Base-by-base conservation (phyloP, 2,329 filamentous ascomycete species). In the Aspergillus aculeatinus region DNA sequence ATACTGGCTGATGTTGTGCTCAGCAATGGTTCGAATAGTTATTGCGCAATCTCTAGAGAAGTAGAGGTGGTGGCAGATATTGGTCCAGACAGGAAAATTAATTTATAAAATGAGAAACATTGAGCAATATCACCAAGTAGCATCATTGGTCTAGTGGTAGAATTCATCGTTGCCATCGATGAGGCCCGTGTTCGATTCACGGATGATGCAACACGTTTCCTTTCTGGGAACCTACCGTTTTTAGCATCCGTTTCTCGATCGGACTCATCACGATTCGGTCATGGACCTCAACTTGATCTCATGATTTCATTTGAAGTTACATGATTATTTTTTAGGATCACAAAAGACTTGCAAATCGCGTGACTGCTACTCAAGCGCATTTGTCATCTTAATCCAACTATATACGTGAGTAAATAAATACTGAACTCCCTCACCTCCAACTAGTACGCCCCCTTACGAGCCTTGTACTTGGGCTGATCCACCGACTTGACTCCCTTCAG, bases 381-480 rank as follows among this genome's bases (percentile, higher is more conserved):
- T 2, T n/a, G 16, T 52, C 3, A n/a, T 12, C 5, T 19, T 7
- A 29, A 1, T 11, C 5, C 12, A 23, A n/a, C 7, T 6, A n/a
- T 51, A 16, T 19, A 44, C 14, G 48, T n/a, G 14, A 21, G 14
- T 33, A 33, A 35, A 52, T 33, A 33, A 35, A 52, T 53, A 4
- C 11, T 35, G 1, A 44, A 44, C 4, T 19, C 16, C 14, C 39
- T 4, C 3, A 5, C 16, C 12, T 27, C 44, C 48, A 52, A 23
- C 56, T 68, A 87, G 65, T 87, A 87, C 5, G 81, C 82, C 0
- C 77, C 81, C 31, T 71, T 64, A n/a, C 85, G 79, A 63, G 68
- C 66, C 44, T 69, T 67, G 68, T 81, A 88, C 42, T 66, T 72
- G 1, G 81, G 76, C 12, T 81, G 82, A 0, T 78, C 70, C 1